A percentile compares a stretch with the other conserved stretches of the same genome.
phyloP scores from a whole-genome alignment of 805 yeast species.

The Kodamaea nitidulidarum region DNA sequence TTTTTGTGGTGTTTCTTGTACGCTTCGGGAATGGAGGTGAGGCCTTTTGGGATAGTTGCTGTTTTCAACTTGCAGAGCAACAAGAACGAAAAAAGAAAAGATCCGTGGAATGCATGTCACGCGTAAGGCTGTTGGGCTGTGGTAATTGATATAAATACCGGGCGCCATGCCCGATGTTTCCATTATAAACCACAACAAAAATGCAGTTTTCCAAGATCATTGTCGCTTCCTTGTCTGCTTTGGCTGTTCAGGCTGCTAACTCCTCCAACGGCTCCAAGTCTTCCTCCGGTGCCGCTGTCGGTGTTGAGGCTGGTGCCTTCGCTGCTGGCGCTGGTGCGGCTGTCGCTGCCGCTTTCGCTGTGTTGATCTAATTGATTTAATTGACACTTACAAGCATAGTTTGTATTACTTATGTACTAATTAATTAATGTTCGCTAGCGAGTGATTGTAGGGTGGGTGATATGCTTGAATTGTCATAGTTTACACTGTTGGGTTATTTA shows the following conservation, averaged over 20 bases:
- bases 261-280: constrained; percentile 11
- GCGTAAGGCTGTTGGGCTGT: neutral
- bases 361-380: constrained; percentile 7
- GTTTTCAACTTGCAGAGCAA: neutral
- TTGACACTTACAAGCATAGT: neutral
- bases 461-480: too few relatives aligned
- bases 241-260: constrained; percentile 22
- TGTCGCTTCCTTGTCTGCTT: constrained; percentile 16
- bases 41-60: constrained; percentile 1
- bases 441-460: neutral
- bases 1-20: neutral
- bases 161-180: neutral
- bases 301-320: constrained; percentile 10
- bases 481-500: too few relatives aligned
- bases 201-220: constrained; percentile 21
- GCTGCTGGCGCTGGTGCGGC: constrained; percentile 13
- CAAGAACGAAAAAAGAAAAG: neutral
- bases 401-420: neutral
- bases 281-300: constrained; percentile 15
- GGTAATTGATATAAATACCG: neutral
- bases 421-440: neutral
- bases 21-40: neutral
- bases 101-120: neutral
- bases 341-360: constrained; percentile 12
- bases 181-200: neutral